Base-by-base conservation (phyloP, 129 eudicot genomes). In the sunflower (Helianthus annuus) region DNA sequence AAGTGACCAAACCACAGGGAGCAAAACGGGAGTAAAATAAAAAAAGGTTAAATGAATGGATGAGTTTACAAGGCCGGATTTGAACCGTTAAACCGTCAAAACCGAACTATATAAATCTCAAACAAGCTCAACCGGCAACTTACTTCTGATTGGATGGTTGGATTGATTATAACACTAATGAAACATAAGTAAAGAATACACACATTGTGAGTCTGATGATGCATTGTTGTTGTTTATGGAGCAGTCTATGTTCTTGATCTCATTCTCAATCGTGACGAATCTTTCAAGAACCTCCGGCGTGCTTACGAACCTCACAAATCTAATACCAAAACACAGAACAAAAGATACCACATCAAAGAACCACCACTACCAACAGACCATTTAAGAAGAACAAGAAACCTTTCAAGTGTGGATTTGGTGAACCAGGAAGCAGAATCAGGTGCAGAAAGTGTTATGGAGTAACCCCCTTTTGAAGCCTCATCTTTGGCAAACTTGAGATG, bases 271-370 rank as follows among this genome's bases (percentile, higher is more conserved):
- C 0, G 85, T 76, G 39, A 89, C 78, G 69, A 84, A 79, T 82
- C 98, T 79, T 81, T 92, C 98, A 63, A 92, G 91, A 77, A 92
- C 85, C 74, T 92, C 98, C 0, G 98, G 98, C 15, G 98, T 87
- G 58, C 80, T 83, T 13, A 92, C 90, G 77, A 92, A 92, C 69
- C 82, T 87, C 76, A 92, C 98, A 81, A 92, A 92, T 80, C 97
- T 92, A 75, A 77, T 59, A n/a, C 64, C 53, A 78, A 42, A 10
- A 56, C 3, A 11, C 36, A 5, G 4, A 22, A 34, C 46, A 12
- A 24, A 36, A 70, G 12, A 52, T 24, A 7, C 42, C 2, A 0
- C 7, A 64, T 70, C 27, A 39, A 51, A 59, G 48, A 62, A 17
- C 46, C 69, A 69, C 10, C 19, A 69, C 16, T 46, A 48, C 22